Base-by-base conservation (phyloP, 495 filamentous ascomycete genomes). In the Evansstolkia leycettana region DNA sequence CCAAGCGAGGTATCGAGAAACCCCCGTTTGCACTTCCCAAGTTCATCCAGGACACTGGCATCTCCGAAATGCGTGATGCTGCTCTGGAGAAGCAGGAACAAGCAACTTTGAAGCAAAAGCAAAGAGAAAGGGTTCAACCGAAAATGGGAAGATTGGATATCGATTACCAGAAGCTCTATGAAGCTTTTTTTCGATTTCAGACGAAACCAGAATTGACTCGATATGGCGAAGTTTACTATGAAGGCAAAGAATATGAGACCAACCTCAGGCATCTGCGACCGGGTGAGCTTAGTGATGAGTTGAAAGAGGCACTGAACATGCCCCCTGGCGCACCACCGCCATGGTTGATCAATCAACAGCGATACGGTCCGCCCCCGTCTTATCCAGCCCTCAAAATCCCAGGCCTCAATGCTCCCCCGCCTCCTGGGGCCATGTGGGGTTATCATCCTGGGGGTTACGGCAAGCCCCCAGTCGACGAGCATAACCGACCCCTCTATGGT, bases 131-230 rank as follows among this genome's bases (percentile, higher is more conserved):
- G 36, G 90, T 98, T 7, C 80, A 86, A 42, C 86, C 86, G 0
- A 98, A 98, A 58, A 92, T 94, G 80, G 90, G 90, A 41, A 92
- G 88, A 49, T 65, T 98, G 33, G 90, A 98, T 47, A 94, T 98
- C 40, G 92, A 98, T 58, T 98, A 96, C 54, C 84, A 93, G 51
- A 94, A 90, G 53, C 73, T 96, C 17, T 94, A 95, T 54, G 90
- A 95, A 52, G 90, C 90, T 5, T 98, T 98, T 62, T 98, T 96
- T 66, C 73, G 86, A 17, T 92, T 90, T 50, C 90, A 98, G 56
- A 93, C 84, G 24, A 98, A 98, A 51, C 90, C 90, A 1, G 78
- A 86, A 42, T 60, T 98, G 33, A 96, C 90, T 28, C 75, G 87
- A 13, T 96, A 93, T 48, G 90, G 90, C 17, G 90, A 98, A 55